A percentile compares a stretch with the other conserved stretches of the same genome.
Conservation (phyloP, 2,329 filamentous ascomycete genomes). For the Aaosphaeria arxii region DNA sequence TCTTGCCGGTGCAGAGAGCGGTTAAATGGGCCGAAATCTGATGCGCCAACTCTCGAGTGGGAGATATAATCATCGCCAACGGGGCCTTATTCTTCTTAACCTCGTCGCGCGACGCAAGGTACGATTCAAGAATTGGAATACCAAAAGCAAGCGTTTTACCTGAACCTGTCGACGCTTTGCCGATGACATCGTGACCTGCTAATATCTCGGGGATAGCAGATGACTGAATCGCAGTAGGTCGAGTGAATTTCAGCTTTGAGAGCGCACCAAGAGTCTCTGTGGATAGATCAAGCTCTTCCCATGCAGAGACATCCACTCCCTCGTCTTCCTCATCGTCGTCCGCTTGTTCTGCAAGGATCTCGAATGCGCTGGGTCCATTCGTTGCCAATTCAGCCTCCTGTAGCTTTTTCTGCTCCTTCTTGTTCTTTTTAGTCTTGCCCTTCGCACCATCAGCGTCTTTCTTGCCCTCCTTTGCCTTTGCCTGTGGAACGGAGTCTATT, state of each 20-base stretch:
- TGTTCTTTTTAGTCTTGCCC: constrained; percentile 20
- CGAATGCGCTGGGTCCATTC: constrained; percentile 46
- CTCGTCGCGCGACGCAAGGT: constrained; percentile 53
- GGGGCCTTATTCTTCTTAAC: constrained; percentile 38
- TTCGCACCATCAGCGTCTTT: constrained; percentile 17
- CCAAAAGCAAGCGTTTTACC: constrained; percentile 95
- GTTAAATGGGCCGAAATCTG: constrained; percentile 83
- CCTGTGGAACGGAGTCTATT: neutral
- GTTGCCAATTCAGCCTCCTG: constrained; percentile 16
- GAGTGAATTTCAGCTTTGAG: constrained; percentile 73
- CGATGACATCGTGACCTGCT: constrained; percentile 84
- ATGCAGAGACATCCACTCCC: constrained; percentile 71
- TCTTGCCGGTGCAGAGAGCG: constrained; percentile 65
- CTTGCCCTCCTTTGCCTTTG: constrained; percentile 3
- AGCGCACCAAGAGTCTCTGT: constrained; percentile 69
- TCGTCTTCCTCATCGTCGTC: constrained; percentile 54
- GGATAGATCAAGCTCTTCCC: constrained; percentile 73
- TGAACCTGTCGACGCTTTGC: constrained; percentile 93
- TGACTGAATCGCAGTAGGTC: constrained; percentile 79
- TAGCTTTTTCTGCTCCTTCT: constrained; percentile 26
- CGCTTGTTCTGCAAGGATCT: constrained; percentile 51
- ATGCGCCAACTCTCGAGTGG: constrained; percentile 89
- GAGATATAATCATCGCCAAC: constrained; percentile 75
- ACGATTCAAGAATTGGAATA: constrained; percentile 86
- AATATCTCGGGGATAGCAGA: constrained; percentile 78